These are phyloP conservation scores for Alopecurus myosuroides DNA, from an alignment of 176 grass and related monocot species.

Conservation along the genomic window DNA sequence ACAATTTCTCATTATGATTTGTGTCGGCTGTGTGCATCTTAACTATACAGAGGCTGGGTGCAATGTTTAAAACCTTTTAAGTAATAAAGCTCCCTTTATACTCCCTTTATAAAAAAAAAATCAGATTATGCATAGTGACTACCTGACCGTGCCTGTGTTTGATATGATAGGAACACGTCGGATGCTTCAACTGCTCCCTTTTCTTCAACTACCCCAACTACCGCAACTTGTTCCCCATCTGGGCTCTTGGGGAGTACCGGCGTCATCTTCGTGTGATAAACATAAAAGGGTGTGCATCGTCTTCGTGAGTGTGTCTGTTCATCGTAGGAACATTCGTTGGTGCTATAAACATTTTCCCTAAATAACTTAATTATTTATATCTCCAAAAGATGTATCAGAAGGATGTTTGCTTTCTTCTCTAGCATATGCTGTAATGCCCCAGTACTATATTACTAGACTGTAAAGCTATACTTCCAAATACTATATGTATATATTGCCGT, in stretches of 20 bases:
- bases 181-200: constrained; percentile 30
- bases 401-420: neutral
- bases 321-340: neutral
- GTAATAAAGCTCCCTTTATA: too few species aligned
- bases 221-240: constrained; percentile 45
- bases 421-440: neutral
- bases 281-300: neutral
- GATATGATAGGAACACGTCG: constrained; percentile 44
- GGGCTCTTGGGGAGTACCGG: constrained; percentile 41
- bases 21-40: too few species aligned
- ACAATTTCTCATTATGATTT: too few species aligned
- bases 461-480: neutral
- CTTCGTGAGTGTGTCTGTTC: neutral
- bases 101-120: too few species aligned
- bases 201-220: constrained; percentile 55
- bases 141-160: neutral
- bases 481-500: neutral
- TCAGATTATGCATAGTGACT: neutral
- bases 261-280: neutral
- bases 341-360: neutral
- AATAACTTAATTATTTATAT: neutral
- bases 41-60: too few species aligned
- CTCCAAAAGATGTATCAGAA: neutral
- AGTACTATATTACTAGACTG: neutral
- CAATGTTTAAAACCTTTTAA: too few species aligned